These are phyloP conservation scores for Quercus tomentella DNA, from an alignment of 331 rosid species.

Conservation along the genomic window DNA sequence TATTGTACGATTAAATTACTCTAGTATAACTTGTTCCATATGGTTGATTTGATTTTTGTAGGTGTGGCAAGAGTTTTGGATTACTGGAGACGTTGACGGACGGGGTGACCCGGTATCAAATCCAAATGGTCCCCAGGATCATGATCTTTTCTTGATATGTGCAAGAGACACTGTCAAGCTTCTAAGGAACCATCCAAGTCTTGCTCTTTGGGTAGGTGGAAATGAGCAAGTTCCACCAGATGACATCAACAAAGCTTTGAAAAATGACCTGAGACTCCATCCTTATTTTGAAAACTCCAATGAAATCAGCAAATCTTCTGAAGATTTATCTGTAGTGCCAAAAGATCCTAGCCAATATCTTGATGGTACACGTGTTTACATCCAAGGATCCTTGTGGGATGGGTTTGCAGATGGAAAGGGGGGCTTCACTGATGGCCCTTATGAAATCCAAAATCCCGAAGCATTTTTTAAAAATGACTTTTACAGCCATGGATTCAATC, in stretches of 20 bases:
- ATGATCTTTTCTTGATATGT: conserved; percentile 86
- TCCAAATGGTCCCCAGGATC: conserved; percentile 87
- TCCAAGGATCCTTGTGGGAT: conserved; percentile 90
- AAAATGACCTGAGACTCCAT: conserved; percentile 71
- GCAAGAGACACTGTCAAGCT: conserved; percentile 95
- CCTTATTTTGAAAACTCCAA: conserved; percentile 47
- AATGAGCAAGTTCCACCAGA: conserved; percentile 92
- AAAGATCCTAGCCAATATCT: conserved; percentile 81
- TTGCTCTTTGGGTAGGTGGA: conserved; percentile 98
- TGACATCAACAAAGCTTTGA: conserved; percentile 68
- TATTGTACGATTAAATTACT: neutral
- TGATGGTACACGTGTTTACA: conserved; percentile 84
- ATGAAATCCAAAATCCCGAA: conserved; percentile 88
- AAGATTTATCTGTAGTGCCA: conserved; percentile 7
- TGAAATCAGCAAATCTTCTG: conserved; percentile 26
- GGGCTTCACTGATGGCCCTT: conserved; percentile 81
- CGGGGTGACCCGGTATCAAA: conserved; percentile 82
- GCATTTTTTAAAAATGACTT: conserved; percentile 56
- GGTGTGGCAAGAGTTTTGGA: conserved; percentile 99
- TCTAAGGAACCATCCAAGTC: conserved; percentile 90
- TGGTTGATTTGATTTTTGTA: conserved; percentile 27
- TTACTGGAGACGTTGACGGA: conserved; percentile 94
- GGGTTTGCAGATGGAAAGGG: conserved; percentile 93
- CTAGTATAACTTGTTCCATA: conserved; percentile 10
- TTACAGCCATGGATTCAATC: conserved; percentile 79